Base-by-base conservation (phyloP, 164 flowering plant genomes). In the Stephania japonica region DNA sequence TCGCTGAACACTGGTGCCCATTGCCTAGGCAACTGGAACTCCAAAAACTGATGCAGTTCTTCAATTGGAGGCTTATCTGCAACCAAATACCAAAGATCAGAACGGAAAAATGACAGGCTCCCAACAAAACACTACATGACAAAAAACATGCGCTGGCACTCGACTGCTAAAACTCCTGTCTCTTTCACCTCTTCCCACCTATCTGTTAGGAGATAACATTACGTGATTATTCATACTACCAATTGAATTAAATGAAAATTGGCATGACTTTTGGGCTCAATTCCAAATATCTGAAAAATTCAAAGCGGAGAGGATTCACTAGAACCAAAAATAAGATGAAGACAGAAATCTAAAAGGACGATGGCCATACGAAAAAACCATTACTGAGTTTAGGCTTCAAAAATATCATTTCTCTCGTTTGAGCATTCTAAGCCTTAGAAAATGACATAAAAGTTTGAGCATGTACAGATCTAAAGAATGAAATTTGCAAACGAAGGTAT, bases 1-100 rank as follows among this genome's bases (percentile, higher is more conserved):
- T 94, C 98, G 73, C 93, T 82, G 75, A 92, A 94, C 41, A 89
- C 89, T 21, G 98, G 98, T 50, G 98, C 98, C 98, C 98, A 94
- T 80, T 90, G 97, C 77, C 97, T 82, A 50, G 97, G 98, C 59
- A 94, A 86, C 81, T 92, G 98, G 79, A 94, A 92, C 75, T 92
- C 98, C 81, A 94, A 84, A 87, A 94, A 94, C 78, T 94, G 97
- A 75, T 85, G 92, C 26, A 94, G 97, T 75, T 94, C 97, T 86
- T 86, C 90, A 75, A 88, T 88, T 32, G 92, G 97, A 67, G 98
- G 98, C 77, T 94, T 92, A 84, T 94, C 98, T 95, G 89, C 72
- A 66, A 71, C 42, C 70, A 74, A 16, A 77, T 70, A 65, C 68
- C 61, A 63, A 66, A 74, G 64, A 64, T 44, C 66, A 44, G 25